Evolutionary conservation across 331 rosid species (phyloP), one percentile per base, ranked within the genome.

Genomic region (Acacia pycnantha): DNA sequence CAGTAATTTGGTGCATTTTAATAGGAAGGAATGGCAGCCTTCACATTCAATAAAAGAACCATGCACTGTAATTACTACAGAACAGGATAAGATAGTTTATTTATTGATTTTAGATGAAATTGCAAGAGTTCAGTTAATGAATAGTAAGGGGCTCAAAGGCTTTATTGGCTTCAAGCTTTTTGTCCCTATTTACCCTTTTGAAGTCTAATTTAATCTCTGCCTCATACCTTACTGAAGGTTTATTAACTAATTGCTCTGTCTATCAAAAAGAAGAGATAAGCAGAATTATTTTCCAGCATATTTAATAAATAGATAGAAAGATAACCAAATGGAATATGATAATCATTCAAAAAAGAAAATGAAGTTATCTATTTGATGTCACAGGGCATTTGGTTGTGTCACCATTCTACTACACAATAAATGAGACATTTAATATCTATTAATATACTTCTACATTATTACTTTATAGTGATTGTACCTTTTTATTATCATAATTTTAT

Each of bases 311-410:
- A 13, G 37, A 64, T 16, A 18, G 22, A 31, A 35, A 16, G 26
- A 35, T 31, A 33, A 29, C 24, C 65, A 53, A 74, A 74, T 74
- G n/a, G 0, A 13, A n/a, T 11, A 4, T 31, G 18, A 56, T 47
- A 75, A 22, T 31, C 65, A 73, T 78, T 75, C 7, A 22, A 66
- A 68, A 51, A 51, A 69, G 71, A 82, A 51, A 11, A 41, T 10
- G 2, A 43, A 81, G 43, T 13, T 76, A 77, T 64, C 70, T 61
- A 61, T 61, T 59, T 61, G 67, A 58, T n/a, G 58, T 51, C 9
- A 51, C 58, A 51, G 0, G 58, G 58, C 58, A 51, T 18, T 51
- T 51, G 58, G 22, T 18, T 18, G 46, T 10, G 58, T 51, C 22
- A 6, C 22, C 58, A 5, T 51, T 58, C 31, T 5, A 58, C 3